Evolutionary conservation across 1,139 yeast genomes (phyloP).

Genomic region (Lodderomyces metapsilosis): DNA sequence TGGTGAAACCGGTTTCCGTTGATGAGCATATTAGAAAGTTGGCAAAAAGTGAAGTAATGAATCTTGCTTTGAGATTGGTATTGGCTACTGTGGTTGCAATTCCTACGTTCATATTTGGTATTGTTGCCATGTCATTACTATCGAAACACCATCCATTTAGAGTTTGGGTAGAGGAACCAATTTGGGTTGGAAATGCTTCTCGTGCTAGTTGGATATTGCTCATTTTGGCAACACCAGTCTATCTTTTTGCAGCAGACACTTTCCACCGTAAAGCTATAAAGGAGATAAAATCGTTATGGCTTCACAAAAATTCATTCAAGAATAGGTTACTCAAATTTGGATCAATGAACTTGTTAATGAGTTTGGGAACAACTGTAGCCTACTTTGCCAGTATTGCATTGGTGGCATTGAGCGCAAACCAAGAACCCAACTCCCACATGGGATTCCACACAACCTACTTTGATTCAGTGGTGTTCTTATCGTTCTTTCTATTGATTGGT

Average conservation of each 20-base stretch:
- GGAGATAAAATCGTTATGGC: constrained; percentile 60
- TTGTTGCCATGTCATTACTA: constrained; percentile 66
- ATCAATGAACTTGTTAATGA: constrained; percentile 72
- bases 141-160: constrained; percentile 43
- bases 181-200: constrained; percentile 64
- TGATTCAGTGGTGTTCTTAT: constrained; percentile 74
- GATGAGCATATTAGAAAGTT: constrained; percentile 62
- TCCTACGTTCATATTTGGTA: constrained; percentile 69
- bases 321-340: constrained; percentile 67
- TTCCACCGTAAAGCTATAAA: constrained; percentile 66
- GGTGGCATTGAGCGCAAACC: constrained; percentile 48
- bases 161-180: constrained; percentile 57
- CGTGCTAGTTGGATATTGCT: constrained; percentile 66
- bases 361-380: constrained; percentile 69
- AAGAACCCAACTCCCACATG: constrained; percentile 22
- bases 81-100: constrained; percentile 55
- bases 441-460: constrained; percentile 68
- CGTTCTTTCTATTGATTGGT: constrained; percentile 70
- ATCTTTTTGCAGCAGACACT: constrained; percentile 70
- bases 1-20: constrained; percentile 57
- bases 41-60: constrained; percentile 48
- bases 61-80: constrained; percentile 46
- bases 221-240: constrained; percentile 67
- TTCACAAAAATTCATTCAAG: constrained; percentile 52
- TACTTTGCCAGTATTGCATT: constrained; percentile 67